Conservation (phyloP, 2,329 filamentous ascomycete genomes). For the Aspergillus sp. region DNA sequence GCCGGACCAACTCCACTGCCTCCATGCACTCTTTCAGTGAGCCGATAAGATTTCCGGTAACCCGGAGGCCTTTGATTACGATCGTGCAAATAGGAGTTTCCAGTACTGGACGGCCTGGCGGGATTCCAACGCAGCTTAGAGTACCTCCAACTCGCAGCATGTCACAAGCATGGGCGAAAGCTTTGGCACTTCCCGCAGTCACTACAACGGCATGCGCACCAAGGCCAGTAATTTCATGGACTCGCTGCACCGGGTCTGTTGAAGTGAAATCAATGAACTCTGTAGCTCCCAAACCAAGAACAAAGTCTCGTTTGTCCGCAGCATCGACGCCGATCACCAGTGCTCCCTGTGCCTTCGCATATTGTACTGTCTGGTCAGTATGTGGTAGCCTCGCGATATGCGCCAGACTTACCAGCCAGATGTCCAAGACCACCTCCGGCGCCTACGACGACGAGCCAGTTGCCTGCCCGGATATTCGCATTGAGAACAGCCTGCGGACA, state of each 20-base stretch:
- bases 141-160: slow-evolving; percentile 49
- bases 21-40: slow-evolving; percentile 50
- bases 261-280: slow-evolving; percentile 46
- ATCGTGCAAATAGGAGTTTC: slow-evolving; percentile 47
- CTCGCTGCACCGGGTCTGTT: slow-evolving; percentile 36
- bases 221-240: slow-evolving; percentile 40
- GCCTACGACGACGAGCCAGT: slow-evolving; percentile 49
- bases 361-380: slow-evolving; percentile 41
- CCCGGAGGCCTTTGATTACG: slow-evolving; percentile 48
- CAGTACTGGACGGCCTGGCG: slow-evolving; percentile 40
- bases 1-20: slow-evolving; percentile 47
- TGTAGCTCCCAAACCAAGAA: slow-evolving; percentile 42
- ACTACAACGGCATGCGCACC: slow-evolving; percentile 48
- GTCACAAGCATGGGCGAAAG: slow-evolving; percentile 46
- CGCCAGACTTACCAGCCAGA: slow-evolving; percentile 39
- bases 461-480: slow-evolving; percentile 40
- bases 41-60: slow-evolving; percentile 48
- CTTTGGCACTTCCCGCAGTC: slow-evolving; percentile 44
- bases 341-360: slow-evolving; percentile 45
- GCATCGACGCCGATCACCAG: slow-evolving; percentile 47
- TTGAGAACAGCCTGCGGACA: slow-evolving; percentile 43
- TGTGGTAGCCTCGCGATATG: background rate
- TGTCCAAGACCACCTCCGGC: slow-evolving; percentile 51
- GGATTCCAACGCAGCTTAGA: slow-evolving; percentile 49
- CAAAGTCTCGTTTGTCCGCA: slow-evolving; percentile 43